These are phyloP conservation scores for Saturnispora quitensis DNA, from an alignment of 805 yeast genomes.

Conservation along the genomic window DNA sequence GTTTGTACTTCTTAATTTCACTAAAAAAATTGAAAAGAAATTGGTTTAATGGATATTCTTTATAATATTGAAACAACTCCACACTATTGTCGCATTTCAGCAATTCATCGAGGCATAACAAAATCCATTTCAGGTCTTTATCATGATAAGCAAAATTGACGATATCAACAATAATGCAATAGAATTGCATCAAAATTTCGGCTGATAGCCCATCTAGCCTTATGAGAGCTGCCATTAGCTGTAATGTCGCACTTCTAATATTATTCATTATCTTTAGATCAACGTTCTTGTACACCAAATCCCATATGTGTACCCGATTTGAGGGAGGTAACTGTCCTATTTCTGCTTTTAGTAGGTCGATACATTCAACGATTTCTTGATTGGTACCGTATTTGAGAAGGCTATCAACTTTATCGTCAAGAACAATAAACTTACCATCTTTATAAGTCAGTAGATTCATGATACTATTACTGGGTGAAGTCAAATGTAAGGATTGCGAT, in stretches of 20 bases:
- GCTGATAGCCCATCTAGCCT: conserved; percentile 41
- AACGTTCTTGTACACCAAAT: conserved; percentile 48
- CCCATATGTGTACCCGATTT: conserved; percentile 70
- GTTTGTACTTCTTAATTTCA: not conserved
- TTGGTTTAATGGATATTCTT: conserved; percentile 12
- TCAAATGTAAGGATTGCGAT: conserved; percentile 7
- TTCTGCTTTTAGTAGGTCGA: conserved; percentile 39
- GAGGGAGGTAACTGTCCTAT: conserved; percentile 45
- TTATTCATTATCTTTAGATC: conserved; percentile 25
- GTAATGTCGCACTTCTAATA: conserved; percentile 40
- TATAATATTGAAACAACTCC: conserved; percentile 15
- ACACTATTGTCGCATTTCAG: conserved; percentile 29
- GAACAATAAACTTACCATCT: conserved; percentile 10
- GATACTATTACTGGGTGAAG: conserved; percentile 4
- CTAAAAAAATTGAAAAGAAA: conserved; percentile 11
- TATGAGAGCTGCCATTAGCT: conserved; percentile 49
- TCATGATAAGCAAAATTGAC: conserved; percentile 36
- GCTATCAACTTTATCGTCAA: conserved; percentile 16
- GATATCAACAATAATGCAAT: conserved; percentile 43
- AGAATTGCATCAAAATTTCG: conserved; percentile 45
- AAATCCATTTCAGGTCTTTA: conserved; percentile 28
- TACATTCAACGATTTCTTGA: conserved; percentile 37
- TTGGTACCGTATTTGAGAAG: conserved; percentile 18
- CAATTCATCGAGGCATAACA: conserved; percentile 42
- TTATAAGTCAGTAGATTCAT: conserved; percentile 2